Base-by-base conservation (phyloP, 164 flowering plant species). In the Warburgia ugandensis region DNA sequence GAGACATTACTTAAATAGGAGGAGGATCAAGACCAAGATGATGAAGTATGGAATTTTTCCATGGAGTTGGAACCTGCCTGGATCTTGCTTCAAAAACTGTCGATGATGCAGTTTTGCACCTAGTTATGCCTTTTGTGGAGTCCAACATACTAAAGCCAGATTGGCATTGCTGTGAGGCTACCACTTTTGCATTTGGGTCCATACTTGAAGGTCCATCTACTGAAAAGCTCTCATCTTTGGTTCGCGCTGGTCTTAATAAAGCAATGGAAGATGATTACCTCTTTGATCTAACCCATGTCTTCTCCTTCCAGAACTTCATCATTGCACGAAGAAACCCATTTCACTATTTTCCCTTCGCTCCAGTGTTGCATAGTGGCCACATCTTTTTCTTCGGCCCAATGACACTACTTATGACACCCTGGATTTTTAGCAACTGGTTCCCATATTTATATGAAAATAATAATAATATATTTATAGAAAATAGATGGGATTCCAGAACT, bases 61-160 rank as follows among this genome's bases (percentile, higher is more conserved):
- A 86, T 86, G 88, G 84, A 91, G 95, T 88, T 39, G 91, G 91
- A 27, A 83, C 91, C 20, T 86, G 95, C 48, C 64, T 86, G 9
- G 80, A 84, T 35, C 84, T 86, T 58, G 92, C 79, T 52, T 75
- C 95, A 6, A 74, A 74, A 57, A 78, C 92, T 20, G 91, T 81
- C 47, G 89, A 92, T 2, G 86, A 83, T 76, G 66, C 63, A 21
- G 62, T 86, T 21, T 76, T 86, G 28, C 80, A 83, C 25, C 82
- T 79, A 57, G 88, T 86, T 25, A 76, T 83, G 84, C 91, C 88
- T 48, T 86, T 83, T 62, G 83, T 86, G 43, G 70, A 81, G 72
- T 62, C 49, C n/a, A 86, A 83, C 63, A 83, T 86, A 31, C 2
- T 55, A 45, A 83, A 79, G 54, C 56, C 74, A 37, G 86, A 86